Percentiles rank a stretch among this genome's conserved stretches.
Conservation (phyloP, 805 yeast species). For the Starmerella sp. region DNA sequence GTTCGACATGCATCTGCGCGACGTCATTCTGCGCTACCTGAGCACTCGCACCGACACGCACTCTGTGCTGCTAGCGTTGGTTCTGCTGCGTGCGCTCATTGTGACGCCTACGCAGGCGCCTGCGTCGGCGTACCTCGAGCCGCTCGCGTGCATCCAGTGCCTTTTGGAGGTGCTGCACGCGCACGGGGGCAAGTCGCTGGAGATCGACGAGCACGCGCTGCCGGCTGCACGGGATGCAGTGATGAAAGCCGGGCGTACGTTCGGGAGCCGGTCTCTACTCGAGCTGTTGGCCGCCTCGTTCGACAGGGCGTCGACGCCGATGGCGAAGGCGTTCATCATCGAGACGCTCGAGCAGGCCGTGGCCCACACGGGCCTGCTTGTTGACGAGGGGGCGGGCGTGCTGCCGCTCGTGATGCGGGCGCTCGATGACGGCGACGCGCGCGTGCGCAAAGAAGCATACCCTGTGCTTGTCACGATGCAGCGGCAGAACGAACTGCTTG, state of each 20-base stretch:
- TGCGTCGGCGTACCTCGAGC: constrained; percentile 14
- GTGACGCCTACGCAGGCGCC: background rate
- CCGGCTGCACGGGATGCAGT: constrained; percentile 3
- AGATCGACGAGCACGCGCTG: constrained; percentile 10
- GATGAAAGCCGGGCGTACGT: background rate
- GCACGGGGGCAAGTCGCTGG: constrained; percentile 4
- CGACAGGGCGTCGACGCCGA: background rate
- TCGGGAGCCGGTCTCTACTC: constrained; percentile 1
- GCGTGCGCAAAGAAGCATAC: constrained; percentile 26
- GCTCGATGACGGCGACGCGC: constrained; percentile 15
- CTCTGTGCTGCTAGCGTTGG: background rate
- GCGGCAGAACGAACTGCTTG: constrained; percentile 10
- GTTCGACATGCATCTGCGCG: constrained; percentile 13
- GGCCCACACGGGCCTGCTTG: background rate
- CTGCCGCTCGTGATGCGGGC: background rate
- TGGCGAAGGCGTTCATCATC: background rate
- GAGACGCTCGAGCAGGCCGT: background rate
- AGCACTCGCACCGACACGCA: background rate
- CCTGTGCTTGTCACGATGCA: constrained; percentile 21
- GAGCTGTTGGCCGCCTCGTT: background rate
- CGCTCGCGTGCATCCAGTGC: constrained; percentile 14
- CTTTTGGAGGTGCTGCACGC: constrained; percentile 9
- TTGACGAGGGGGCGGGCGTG: background rate
- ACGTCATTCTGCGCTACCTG: constrained; percentile 9
- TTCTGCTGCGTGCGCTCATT: constrained; percentile 8